Evolutionary conservation across 75 land plant genomes (phyloP), one percentile per base, ranked within the genome.

Genomic region (Adiantum capillusveneris): DNA sequence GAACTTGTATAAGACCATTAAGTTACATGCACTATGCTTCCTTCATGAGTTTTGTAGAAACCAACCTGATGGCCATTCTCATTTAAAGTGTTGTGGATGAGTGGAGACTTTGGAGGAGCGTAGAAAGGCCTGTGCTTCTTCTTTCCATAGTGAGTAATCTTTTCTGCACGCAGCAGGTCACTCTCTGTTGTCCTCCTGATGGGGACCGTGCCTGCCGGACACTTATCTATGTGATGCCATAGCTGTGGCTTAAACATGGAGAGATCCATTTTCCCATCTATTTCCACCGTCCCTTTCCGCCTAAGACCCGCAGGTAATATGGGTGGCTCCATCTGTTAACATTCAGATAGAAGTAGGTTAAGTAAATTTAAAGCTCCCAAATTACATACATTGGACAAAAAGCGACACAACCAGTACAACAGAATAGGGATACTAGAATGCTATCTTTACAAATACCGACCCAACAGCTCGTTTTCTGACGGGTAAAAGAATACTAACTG

Each of bases 171-270:
- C 11, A 87, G 50, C n/a, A 91, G 46, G 53, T 91, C 95, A 27
- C 73, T 60, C 31, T 71, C 63, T 26, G 66, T 78, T 0, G 82
- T 86, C 64, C 95, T 75, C 31, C 87, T 67, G n/a, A 90, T 79
- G 19, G 96, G 92, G 30, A 90, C 61, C 2, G 92, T 87, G 39
- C 96, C 96, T 58, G 70, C 67, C 1, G 96, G 96, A 72, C 96
- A 90, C 1, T 45, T 57, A 2, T 88, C 85, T 9, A 59, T 46
- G 16, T 22, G 41, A 44, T 75, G 50, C 95, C 95, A 89, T 39
- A 61, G 44, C 68, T 89, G 91, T 17, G 77, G 50, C 0, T 29
- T 37, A 6, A 57, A 27, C 37, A 3, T 37, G 30, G 60, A 31
- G 49, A 34, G 73, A 27, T 72, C 46, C 53, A 42, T 75, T 27